Evolutionary conservation across 2,329 filamentous ascomycete genomes (phyloP), one percentile per base, ranked within the genome.

Genomic region (Sporothrix brasiliensis): DNA sequence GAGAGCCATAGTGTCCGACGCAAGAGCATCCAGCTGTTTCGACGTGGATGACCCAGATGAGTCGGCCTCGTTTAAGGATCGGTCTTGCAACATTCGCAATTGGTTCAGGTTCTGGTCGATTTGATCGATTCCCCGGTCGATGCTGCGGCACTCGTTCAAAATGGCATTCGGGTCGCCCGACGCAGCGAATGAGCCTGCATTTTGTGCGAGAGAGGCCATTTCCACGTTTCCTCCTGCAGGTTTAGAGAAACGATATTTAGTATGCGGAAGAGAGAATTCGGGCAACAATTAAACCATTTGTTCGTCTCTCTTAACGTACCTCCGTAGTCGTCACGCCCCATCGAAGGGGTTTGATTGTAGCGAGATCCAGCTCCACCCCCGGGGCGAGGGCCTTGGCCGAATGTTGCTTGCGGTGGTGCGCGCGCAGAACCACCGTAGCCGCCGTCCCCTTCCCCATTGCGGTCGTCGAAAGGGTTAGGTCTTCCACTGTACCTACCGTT

Each of bases 71-170:
- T 89, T 87, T 74, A 97, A 87, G 47, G 89, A 87, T 73, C 88
- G 86, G 77, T 87, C 86, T 78, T 94, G 92, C 50, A 92, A 84
- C 79, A 85, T 86, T 76, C 88, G 87, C 63, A 97, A 87, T 77
- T 91, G 87, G 74, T 88, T 85, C 47, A 96, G 87, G 76, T 91
- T 91, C 73, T 82, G 81, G 77, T 93, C 89, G 76, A 97, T 88
- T 71, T 89, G 84, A 73, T 91, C 87, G 76, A 97, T 91, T 54
- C 89, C 91, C 71, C 87, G 84, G 79, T 93, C 91, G 78, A 97
- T 91, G 60, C 92, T 89, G 71, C 88, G 87, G 81, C 92, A 95
- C 79, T 95, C 91, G 81, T 96, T 92, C 72, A 97, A 86, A 75
- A 97, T 91, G 70, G 87, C 87, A 78, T 92, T 93, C 56, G 91